A percentile compares a stretch with the other conserved stretches of the same genome.
phyloP scores from a whole-genome alignment of 2,329 filamentous ascomycete species.

The Periglandula ipomoeae region DNA sequence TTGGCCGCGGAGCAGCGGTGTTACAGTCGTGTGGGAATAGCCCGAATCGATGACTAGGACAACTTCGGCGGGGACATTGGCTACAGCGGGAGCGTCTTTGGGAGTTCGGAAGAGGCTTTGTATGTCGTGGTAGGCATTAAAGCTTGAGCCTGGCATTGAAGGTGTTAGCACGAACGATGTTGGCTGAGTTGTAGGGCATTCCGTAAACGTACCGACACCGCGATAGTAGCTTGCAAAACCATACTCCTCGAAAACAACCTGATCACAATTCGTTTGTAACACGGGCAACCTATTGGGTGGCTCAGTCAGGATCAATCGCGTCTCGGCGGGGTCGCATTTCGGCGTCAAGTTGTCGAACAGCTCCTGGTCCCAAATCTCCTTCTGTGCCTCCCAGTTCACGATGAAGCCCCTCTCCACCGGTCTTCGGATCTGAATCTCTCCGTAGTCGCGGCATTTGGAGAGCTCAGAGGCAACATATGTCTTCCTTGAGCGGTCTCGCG shows the following conservation, averaged over 20 bases:
- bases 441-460: conserved; percentile 74
- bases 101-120: conserved; percentile 59
- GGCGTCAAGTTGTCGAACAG: conserved; percentile 63
- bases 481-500: conserved; percentile 68
- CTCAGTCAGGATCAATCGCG: conserved; percentile 78
- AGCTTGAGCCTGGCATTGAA: conserved; percentile 48
- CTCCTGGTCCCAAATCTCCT: conserved; percentile 88
- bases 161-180: background rate
- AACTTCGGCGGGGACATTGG: conserved; percentile 58
- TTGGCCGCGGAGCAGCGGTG: conserved; percentile 72
- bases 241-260: conserved; percentile 97
- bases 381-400: conserved; percentile 94
- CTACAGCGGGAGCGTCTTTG: conserved; percentile 31
- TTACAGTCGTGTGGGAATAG: conserved; percentile 87
- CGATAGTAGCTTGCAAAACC: conserved; percentile 82
- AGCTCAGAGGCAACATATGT: conserved; percentile 75
- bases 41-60: conserved; percentile 85
- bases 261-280: conserved; percentile 83
- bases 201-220: conserved; percentile 46
- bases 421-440: conserved; percentile 75
- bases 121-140: conserved; percentile 78
- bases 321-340: conserved; percentile 67
- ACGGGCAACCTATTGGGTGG: conserved; percentile 73
- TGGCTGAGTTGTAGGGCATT: background rate
- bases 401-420: conserved; percentile 92